A percentile compares a stretch with the other conserved stretches of the same genome.
Evolutionary conservation across 1,284 basidiomycete species (phyloP).

Genomic region (Inonotus hispidus): DNA sequence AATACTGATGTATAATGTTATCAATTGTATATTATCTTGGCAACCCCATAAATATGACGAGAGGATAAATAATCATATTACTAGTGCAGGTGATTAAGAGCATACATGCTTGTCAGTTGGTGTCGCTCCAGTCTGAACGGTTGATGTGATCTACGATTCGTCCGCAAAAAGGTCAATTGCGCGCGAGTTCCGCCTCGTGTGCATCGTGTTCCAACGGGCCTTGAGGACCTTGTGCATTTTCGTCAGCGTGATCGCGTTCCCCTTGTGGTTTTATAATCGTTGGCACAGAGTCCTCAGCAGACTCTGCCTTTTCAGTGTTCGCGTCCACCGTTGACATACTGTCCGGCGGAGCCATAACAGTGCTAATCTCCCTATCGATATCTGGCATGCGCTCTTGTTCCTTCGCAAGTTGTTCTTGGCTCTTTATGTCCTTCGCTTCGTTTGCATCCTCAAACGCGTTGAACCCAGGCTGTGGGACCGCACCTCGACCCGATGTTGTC

Average conservation of each 20-base stretch:
- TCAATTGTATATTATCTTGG: background rate
- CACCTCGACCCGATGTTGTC: constrained; percentile 12
- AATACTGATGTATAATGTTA: background rate
- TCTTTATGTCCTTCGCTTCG: constrained; percentile 15
- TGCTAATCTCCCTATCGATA: constrained; percentile 17
- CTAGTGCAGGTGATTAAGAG: constrained; percentile 5
- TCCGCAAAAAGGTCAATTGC: constrained; percentile 18
- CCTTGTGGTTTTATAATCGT: background rate
- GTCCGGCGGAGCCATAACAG: constrained; percentile 8
- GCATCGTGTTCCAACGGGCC: constrained; percentile 15
- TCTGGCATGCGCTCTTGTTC: constrained; percentile 7
- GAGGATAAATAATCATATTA: constrained; percentile 5
- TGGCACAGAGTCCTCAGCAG: background rate
- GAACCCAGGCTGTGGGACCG: constrained; percentile 18
- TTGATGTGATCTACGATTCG: background rate
- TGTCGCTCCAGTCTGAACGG: background rate
- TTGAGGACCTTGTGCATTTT: background rate
- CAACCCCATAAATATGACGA: background rate
- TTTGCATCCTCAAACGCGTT: constrained; percentile 19
- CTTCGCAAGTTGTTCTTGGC: background rate
- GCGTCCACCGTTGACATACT: background rate
- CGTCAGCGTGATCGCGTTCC: background rate
- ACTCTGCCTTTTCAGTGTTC: background rate
- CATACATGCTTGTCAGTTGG: background rate
- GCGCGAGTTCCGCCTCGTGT: constrained; percentile 18